Evolutionary conservation across 306 rosid genomes (phyloP).

Genomic region (Mimosa pudica): DNA sequence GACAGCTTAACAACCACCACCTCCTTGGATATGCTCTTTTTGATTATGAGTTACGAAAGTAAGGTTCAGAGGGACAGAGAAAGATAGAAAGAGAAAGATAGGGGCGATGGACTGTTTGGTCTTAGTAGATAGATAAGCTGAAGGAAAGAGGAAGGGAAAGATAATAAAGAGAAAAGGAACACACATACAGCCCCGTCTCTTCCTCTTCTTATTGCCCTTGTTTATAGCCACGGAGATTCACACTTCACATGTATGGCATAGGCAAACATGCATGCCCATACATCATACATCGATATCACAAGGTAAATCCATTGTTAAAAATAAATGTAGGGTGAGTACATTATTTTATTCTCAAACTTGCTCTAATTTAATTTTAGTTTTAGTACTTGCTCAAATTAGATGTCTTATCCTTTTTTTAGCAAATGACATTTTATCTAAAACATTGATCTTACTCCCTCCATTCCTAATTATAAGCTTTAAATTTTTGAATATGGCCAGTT

Average conservation of each 20-base stretch:
- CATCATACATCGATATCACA: neutral
- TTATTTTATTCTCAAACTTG: no score
- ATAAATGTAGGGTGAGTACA: no score
- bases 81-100: conserved; percentile 29
- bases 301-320: neutral
- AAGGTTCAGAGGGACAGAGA: conserved; percentile 49
- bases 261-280: conserved; percentile 14
- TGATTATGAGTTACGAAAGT: conserved; percentile 75
- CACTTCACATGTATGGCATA: conserved; percentile 27
- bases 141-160: conserved; percentile 26
- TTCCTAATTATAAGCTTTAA: no score
- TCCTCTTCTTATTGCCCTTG: conserved; percentile 33
- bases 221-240: conserved; percentile 31
- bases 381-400: no score
- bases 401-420: no score
- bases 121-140: conserved; percentile 52
- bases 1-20: conserved; percentile 93
- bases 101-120: conserved; percentile 45
- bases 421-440: no score
- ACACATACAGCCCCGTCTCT: neutral
- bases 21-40: conserved; percentile 94
- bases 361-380: no score
- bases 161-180: neutral
- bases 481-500: no score
- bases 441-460: no score